A percentile compares a stretch with the other conserved stretches of the same genome.
Evolutionary conservation across 345 rosid genomes (phyloP).

Genomic region (Linum trigynum): DNA sequence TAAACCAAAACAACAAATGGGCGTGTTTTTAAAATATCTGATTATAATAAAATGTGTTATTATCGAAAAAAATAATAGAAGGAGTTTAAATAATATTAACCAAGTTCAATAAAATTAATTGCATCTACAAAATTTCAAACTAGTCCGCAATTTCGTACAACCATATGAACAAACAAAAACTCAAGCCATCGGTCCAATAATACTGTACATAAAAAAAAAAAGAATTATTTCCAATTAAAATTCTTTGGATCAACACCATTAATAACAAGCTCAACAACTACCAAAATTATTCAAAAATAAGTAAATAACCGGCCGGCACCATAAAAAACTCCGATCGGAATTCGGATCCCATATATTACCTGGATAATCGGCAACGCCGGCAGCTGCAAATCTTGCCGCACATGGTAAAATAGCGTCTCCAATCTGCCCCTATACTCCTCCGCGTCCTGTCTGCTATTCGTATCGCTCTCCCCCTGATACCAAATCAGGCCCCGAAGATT

Average conservation of each 20-base stretch:
- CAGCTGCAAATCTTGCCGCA: constrained; percentile 14
- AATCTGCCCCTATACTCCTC: constrained; percentile 13
- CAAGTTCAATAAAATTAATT: too few relatives aligned
- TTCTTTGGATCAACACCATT: neutral
- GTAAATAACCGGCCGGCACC: neutral
- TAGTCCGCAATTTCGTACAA: too few relatives aligned
- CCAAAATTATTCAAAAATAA: neutral
- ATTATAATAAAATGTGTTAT: too few relatives aligned
- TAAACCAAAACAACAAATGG: too few relatives aligned
- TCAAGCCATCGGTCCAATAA: too few relatives aligned
- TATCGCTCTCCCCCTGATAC: constrained; percentile 26
- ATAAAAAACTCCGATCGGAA: neutral
- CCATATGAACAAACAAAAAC: too few relatives aligned
- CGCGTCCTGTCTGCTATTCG: constrained; percentile 14
- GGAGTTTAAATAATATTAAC: too few relatives aligned
- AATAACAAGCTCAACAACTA: neutral
- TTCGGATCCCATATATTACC: constrained; percentile 7
- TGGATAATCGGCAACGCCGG: constrained; percentile 16
- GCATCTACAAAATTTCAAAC: too few relatives aligned
- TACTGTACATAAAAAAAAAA: too few relatives aligned
- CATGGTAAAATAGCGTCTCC: constrained; percentile 9
- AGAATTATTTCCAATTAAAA: too few relatives aligned
- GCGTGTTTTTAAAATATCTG: too few relatives aligned
- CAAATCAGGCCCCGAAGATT: constrained; percentile 16
- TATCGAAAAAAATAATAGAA: too few relatives aligned